A percentile compares a stretch with the other conserved stretches of the same genome.
Evolutionary conservation across 1,139 yeast genomes (phyloP).

Genomic region (Yueomyces sp.): DNA sequence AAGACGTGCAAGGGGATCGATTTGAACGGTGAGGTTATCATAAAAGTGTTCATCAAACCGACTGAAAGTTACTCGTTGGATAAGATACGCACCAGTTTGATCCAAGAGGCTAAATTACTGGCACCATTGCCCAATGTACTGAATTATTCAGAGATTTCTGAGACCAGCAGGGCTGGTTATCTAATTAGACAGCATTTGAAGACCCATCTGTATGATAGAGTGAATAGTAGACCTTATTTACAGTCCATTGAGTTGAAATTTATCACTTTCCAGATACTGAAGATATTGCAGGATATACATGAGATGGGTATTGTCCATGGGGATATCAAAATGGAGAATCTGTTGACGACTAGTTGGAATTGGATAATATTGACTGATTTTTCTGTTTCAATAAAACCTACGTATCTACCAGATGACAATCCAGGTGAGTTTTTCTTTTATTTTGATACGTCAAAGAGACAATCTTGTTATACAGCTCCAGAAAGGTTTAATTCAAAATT

Average conservation of each 20-base stretch:
- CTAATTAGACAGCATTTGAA: slow-evolving; percentile 69
- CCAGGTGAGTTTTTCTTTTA: slow-evolving; percentile 90
- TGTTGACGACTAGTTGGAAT: slow-evolving; percentile 78
- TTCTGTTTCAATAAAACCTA: slow-evolving; percentile 67
- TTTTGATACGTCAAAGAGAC: slow-evolving; percentile 78
- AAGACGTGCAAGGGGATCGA: slow-evolving; percentile 76
- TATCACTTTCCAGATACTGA: slow-evolving; percentile 67
- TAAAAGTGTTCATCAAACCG: slow-evolving; percentile 77
- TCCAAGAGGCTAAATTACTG: slow-evolving; percentile 25
- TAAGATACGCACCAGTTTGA: slow-evolving; percentile 9
- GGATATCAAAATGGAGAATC: slow-evolving; percentile 82
- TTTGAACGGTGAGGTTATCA: slow-evolving; percentile 54
- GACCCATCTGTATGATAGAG: slow-evolving; percentile 71
- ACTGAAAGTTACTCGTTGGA: slow-evolving; percentile 29
- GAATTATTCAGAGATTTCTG: slow-evolving; percentile 63
- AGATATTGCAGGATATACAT: slow-evolving; percentile 54
- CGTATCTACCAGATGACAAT: slow-evolving; percentile 78
- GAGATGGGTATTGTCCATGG: slow-evolving; percentile 60
- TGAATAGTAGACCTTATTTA: slow-evolving; percentile 79
- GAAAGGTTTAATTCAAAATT: slow-evolving; percentile 50
- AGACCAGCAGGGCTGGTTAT: slow-evolving; percentile 89
- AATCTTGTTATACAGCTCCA: slow-evolving; percentile 88
- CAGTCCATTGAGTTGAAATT: slow-evolving; percentile 74
- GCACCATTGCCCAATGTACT: slow-evolving; percentile 48
- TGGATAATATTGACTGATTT: slow-evolving; percentile 80